Conservation (phyloP, 331 rosid genomes). For the Dryas integrifolia region DNA sequence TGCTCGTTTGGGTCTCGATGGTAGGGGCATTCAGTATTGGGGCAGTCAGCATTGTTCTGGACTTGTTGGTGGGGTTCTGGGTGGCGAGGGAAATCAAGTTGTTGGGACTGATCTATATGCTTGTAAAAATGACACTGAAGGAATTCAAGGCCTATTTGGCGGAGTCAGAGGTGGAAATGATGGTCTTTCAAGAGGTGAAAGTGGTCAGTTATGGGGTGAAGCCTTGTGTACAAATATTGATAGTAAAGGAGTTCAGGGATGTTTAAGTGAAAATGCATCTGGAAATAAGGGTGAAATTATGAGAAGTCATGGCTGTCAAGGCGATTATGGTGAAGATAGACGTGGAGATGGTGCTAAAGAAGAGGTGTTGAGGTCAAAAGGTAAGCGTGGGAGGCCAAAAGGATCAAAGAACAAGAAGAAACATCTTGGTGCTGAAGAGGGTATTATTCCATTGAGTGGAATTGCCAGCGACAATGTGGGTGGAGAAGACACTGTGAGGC, state of each 20-base stretch:
- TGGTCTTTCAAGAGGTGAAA: background rate
- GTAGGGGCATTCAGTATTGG: background rate
- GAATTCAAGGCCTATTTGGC: slow-evolving; percentile 2
- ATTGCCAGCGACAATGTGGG: background rate
- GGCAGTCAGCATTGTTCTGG: background rate
- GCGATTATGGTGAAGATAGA: slow-evolving; percentile 16
- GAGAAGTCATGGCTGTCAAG: slow-evolving; percentile 9
- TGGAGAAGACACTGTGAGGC: slow-evolving; percentile 11
- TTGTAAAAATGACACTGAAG: background rate
- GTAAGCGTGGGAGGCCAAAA: slow-evolving; percentile 39
- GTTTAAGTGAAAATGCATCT: slow-evolving; percentile 23
- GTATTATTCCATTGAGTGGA: background rate
- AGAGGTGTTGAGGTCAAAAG: slow-evolving; percentile 18
- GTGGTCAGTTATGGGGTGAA: background rate
- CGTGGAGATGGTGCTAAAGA: slow-evolving; percentile 19
- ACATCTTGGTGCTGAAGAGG: slow-evolving; percentile 4
- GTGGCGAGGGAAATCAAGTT: background rate
- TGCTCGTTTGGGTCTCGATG: slow-evolving; percentile 6
- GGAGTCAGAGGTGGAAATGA: background rate
- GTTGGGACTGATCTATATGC: background rate
- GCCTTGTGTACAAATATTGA: background rate
- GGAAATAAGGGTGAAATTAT: slow-evolving; percentile 21
- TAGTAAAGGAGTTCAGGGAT: slow-evolving; percentile 24
- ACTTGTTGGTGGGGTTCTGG: background rate
- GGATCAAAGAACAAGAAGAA: slow-evolving; percentile 33